A percentile compares a stretch with the other conserved stretches of the same genome.
These are phyloP conservation scores for Wickerhamomyces bisporus DNA, from an alignment of 805 yeast species.

Conservation along the genomic window DNA sequence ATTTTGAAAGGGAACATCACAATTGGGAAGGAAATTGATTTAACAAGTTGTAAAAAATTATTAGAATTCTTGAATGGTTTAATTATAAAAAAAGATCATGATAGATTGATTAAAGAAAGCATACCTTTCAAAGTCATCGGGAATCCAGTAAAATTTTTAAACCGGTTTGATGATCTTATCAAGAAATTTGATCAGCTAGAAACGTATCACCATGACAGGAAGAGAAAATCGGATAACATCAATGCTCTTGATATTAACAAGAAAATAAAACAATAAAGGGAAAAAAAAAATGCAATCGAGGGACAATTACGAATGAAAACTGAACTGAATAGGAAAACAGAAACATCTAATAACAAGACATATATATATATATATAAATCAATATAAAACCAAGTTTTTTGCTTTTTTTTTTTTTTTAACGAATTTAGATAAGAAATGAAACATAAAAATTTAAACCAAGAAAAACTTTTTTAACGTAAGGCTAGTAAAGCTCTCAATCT, in stretches of 20 bases:
- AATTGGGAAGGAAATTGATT: slow-evolving; percentile 8
- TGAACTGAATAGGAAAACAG: not conserved
- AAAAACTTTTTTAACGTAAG: slow-evolving; percentile 7
- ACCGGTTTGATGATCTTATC: slow-evolving; percentile 2
- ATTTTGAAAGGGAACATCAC: slow-evolving; percentile 6
- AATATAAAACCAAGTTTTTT: no score
- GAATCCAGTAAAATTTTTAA: slow-evolving; percentile 5
- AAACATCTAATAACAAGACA: not conserved
- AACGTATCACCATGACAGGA: not conserved
- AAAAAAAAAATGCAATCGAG: no score
- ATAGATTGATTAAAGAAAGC: slow-evolving; percentile 4
- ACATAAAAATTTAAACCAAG: not conserved
- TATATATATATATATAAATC: no score
- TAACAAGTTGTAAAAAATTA: slow-evolving; percentile 3
- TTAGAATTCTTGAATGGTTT: slow-evolving; percentile 6
- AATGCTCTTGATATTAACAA: no score
- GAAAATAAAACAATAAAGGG: not conserved
- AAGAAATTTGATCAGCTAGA: not conserved
- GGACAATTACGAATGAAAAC: not conserved
- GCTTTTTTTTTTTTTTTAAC: not conserved
- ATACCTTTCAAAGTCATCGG: slow-evolving; percentile 12
- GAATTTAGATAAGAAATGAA: not conserved
- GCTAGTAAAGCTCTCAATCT: slow-evolving; percentile 49
- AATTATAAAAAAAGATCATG: slow-evolving; percentile 1
- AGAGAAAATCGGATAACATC: not conserved